A percentile compares a stretch with the other conserved stretches of the same genome.
Evolutionary conservation across 768 basidiomycete genomes (phyloP).

Genomic region (Termitomyces sp.): DNA sequence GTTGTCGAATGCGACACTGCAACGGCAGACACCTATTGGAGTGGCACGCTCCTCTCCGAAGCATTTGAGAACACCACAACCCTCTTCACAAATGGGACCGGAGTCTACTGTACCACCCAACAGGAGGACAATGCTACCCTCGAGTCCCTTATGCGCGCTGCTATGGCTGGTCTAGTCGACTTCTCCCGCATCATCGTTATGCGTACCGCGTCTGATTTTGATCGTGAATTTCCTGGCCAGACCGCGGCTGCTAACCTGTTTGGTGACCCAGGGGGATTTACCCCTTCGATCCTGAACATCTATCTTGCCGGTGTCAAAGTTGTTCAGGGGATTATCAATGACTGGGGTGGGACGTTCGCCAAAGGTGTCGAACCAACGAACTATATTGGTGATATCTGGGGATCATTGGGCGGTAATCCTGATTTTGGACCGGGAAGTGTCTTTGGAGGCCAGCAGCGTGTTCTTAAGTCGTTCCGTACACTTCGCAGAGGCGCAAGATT

Average conservation of each 20-base stretch:
- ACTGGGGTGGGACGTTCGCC: conserved; percentile 4
- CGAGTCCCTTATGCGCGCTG: conserved; percentile 6
- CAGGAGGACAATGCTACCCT: conserved; percentile 10
- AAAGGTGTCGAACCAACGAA: conserved; percentile 5
- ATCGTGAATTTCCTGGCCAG: conserved; percentile 5
- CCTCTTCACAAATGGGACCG: conserved; percentile 7
- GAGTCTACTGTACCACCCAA: conserved; percentile 7
- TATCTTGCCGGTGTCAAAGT: conserved; percentile 8
- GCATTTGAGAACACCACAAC: conserved; percentile 8
- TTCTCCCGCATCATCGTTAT: conserved; percentile 11
- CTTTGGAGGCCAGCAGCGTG: too few species aligned
- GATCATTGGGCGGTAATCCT: conserved; percentile 7
- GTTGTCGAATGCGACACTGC: conserved; percentile 9
- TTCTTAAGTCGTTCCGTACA: too few species aligned
- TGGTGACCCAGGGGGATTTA: conserved; percentile 3
- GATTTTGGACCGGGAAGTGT: conserved; percentile 8
- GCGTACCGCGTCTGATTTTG: conserved; percentile 10
- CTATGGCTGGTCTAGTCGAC: conserved; percentile 2
- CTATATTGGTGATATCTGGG: conserved; percentile 9
- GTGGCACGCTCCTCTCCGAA: conserved; percentile 6
- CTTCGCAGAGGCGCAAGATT: too few species aligned
- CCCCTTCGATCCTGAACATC: conserved; percentile 4
- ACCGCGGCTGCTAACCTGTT: conserved; percentile 4
- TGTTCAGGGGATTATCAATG: conserved; percentile 1
- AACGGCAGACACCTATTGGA: conserved; percentile 4